A percentile compares a stretch with the other conserved stretches of the same genome.
Conservation (phyloP, 768 basidiomycete genomes). For the Lentinula sp. region DNA sequence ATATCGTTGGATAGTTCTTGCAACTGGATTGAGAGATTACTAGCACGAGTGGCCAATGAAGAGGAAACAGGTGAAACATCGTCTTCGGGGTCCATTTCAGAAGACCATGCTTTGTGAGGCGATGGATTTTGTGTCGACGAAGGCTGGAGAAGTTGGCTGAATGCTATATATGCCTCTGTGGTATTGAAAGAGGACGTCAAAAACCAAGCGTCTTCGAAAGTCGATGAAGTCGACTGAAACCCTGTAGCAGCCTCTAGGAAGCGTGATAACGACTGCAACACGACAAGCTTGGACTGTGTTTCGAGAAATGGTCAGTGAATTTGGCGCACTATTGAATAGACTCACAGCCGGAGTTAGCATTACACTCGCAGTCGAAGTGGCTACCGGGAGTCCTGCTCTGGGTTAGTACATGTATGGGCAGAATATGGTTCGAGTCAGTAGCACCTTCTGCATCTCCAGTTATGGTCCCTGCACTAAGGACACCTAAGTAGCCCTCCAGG, state of each 20-base stretch:
- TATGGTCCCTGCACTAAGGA: slow-evolving; percentile 63
- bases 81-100: neutral
- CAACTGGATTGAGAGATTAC: neutral
- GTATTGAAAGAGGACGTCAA: slow-evolving; percentile 54
- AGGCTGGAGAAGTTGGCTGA: slow-evolving; percentile 41
- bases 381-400: slow-evolving; percentile 29
- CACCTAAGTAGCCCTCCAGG: slow-evolving; percentile 75
- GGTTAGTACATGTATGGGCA: neutral
- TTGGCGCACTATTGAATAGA: neutral
- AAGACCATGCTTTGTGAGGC: neutral
- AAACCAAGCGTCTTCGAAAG: slow-evolving; percentile 45
- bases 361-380: slow-evolving; percentile 60
- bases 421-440: neutral
- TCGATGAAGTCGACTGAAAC: slow-evolving; percentile 12
- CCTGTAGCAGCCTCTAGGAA: slow-evolving; percentile 49
- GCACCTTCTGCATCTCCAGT: slow-evolving; percentile 54
- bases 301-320: slow-evolving; percentile 7
- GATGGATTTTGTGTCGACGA: slow-evolving; percentile 1
- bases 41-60: neutral
- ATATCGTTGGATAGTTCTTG: neutral
- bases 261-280: slow-evolving; percentile 62
- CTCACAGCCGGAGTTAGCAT: slow-evolving; percentile 60
- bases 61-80: neutral
- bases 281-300: slow-evolving; percentile 68
- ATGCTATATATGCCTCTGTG: slow-evolving; percentile 42